Evolutionary conservation across 1,139 yeast genomes (phyloP), one percentile per base, ranked within the genome.

Genomic region (Fermentozyma sake): DNA sequence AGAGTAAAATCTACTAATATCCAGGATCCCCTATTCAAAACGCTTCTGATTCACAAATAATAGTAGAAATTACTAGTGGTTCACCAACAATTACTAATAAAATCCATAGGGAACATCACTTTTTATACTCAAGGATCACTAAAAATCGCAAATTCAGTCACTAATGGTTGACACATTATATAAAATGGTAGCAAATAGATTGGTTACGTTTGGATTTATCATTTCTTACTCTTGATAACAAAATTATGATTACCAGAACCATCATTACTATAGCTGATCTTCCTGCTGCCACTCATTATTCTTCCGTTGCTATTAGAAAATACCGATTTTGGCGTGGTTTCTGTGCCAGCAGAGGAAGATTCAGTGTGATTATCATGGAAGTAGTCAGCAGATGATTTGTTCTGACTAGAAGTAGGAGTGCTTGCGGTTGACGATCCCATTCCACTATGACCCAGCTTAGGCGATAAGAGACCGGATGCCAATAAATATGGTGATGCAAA

Each of bases 401-500:
- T 35, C 34, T 27, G 41, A 14, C 30, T 34, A 20, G 42, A 40
- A 8, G 27, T 34, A 13, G 58, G 53, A 1, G 58, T 49, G 3
- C 42, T 44, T 2, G 45, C 46, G 6, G 62, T 48, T 11, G 55
- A 42, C 1, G 42, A 31, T 1, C 40, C 33, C 11, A 34, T 34
- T 12, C 37, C 35, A 26, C 52, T 43, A 22, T 29, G 29, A 6
- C 48, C 59, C 41, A 52, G 61, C 37, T 62, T 67, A 3, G 78
- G 76, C 4, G 80, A 68, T 23, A 67, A 49, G 26, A 70, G 37
- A 0, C 80, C 81, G 0, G 79, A 65, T 0, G 82, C 79, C 32
- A 76, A 50, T 27, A 76, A 55, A 37, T 73, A 77, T 3, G 84
- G 82, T 1, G 82, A 73, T 0, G 76, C 68, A 50, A 77, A 72